These are phyloP conservation scores for Backusella tarrabulga DNA, from an alignment of 192 early-diverging fungal species.

Conservation along the genomic window DNA sequence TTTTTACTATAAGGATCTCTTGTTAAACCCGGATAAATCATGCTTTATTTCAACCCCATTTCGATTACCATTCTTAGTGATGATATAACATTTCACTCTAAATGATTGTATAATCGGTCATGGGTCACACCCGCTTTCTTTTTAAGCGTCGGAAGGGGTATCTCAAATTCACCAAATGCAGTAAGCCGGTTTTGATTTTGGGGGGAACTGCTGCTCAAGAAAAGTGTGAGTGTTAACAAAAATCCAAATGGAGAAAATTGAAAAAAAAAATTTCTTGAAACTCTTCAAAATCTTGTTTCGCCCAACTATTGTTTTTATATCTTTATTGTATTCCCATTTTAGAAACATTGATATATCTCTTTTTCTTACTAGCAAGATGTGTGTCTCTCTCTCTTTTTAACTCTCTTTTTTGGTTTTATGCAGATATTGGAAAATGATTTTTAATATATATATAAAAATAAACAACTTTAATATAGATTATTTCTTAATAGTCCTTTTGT, in stretches of 20 bases:
- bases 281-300: neutral
- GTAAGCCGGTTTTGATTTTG: neutral
- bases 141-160: neutral
- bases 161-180: neutral
- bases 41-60: constrained; percentile 3
- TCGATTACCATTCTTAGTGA: constrained; percentile 2
- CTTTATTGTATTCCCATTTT: neutral
- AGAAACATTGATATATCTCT: neutral
- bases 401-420: neutral
- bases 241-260: neutral
- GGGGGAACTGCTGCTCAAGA: neutral
- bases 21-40: neutral
- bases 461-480: neutral
- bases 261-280: neutral
- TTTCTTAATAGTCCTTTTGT: neutral
- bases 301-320: neutral
- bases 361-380: neutral
- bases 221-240: neutral
- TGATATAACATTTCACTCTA: neutral
- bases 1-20: neutral
- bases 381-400: too few relatives aligned
- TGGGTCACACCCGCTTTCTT: neutral
- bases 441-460: neutral
- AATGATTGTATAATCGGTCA: constrained; percentile 1
- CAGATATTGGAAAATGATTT: neutral